Base-by-base conservation (phyloP, 2,329 filamentous ascomycete genomes). In the Paracorniculantispora psalliotae region DNA sequence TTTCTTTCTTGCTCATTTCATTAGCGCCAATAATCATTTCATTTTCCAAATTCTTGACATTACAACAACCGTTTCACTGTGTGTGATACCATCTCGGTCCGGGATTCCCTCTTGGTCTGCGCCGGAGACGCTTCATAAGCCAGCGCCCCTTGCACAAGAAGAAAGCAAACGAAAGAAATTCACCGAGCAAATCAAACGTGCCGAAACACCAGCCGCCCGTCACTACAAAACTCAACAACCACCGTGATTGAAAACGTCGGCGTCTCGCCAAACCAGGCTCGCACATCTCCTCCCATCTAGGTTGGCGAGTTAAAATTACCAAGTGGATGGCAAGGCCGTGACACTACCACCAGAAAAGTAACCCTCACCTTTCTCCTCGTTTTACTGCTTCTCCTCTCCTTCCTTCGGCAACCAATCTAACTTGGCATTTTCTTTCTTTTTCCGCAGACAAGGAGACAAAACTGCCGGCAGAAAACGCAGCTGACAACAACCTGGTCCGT, bases 301-400 rank as follows among this genome's bases (percentile, higher is more conserved):
- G 37, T 53, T 44, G 25, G 37, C 25, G 25, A 30, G 17, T 44
- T 15, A 44, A 54, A 44, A 54, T 54, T 44, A 43, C 51, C 15
- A 44, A 54, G 39, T 44, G 25, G 13, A 54, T 44, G 39, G 39
- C 25, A 30, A 41, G 23, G n/a, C n/a, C 25, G 51, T 54, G n/a
- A 54, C 51, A 54, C 51, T 19, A 28, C 21, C 47, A n/a, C 37
- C 49, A 47, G 21, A 35, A 44, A 37, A 41, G 23, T 25, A 44
- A 53, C 21, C 39, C 19, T 30, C 28, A 23, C 53, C 37, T 55
- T 44, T 62, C 48, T 59, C 61, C 53, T 53, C 55, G 56, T 51
- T 17, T 47, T 25, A 25, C 46, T 60, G 35, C 46, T 21, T 33
- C 1, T 39, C 33, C 35, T 4, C 21, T 6, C 12, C 30, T 19